Evolutionary conservation across 257 asterid species (phyloP).

Genomic region (Datura wrightii): DNA sequence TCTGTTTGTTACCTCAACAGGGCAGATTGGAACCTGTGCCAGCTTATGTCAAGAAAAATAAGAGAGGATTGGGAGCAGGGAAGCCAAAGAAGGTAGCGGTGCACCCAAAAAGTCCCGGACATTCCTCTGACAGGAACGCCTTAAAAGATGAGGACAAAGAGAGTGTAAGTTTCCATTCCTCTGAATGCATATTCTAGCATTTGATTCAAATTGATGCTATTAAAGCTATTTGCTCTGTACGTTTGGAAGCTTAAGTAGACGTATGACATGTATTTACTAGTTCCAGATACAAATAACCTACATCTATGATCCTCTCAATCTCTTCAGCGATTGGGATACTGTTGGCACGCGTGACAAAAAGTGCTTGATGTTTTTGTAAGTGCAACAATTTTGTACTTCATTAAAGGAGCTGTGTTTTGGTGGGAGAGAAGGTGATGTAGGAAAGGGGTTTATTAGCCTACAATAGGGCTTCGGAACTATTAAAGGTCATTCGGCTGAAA

Average conservation of each 20-base stretch:
- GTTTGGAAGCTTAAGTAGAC: background rate
- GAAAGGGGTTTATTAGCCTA: background rate
- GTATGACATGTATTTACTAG: background rate
- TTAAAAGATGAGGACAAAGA: slow-evolving; percentile 37
- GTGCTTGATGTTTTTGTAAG: background rate
- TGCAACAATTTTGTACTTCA: slow-evolving; percentile 15
- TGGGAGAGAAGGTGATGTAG: slow-evolving; percentile 1
- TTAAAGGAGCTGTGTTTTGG: background rate
- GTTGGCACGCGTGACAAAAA: background rate
- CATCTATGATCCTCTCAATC: slow-evolving; percentile 8
- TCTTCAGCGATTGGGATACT: background rate
- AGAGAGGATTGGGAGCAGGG: slow-evolving; percentile 91
- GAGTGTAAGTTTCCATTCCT: slow-evolving; percentile 48
- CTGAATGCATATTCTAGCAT: slow-evolving; percentile 5
- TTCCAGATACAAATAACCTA: background rate
- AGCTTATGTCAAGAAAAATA: slow-evolving; percentile 68
- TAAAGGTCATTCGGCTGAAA: background rate
- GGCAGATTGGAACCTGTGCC: slow-evolving; percentile 90
- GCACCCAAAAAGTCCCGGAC: slow-evolving; percentile 32
- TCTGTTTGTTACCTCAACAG: slow-evolving; percentile 47
- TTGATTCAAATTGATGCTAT: slow-evolving; percentile 17
- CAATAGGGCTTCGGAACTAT: background rate
- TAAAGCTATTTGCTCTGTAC: background rate
- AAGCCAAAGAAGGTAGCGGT: slow-evolving; percentile 50
- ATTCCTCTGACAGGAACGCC: background rate